Evolutionary conservation across 176 grass and related monocot species (phyloP), one percentile per base, ranked within the genome.

Genomic region (Dactylis glomerata): DNA sequence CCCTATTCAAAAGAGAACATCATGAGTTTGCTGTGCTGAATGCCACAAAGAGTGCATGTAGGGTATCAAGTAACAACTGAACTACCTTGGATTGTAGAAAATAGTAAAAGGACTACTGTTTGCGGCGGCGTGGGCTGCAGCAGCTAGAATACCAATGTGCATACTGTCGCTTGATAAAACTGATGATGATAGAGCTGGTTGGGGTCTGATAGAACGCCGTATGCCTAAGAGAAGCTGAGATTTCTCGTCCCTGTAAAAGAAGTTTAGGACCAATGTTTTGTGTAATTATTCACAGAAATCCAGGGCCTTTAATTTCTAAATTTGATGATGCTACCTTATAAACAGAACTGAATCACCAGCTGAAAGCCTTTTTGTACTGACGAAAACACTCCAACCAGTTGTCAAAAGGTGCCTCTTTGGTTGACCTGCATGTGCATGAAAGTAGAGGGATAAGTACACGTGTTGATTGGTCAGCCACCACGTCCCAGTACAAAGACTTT

Each of bases 141-240:
- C 97, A 89, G 97, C 97, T 42, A 99, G 84, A 80, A 99, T 91
- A 47, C 97, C 97, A 36, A 99, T 99, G 76, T 99, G 97, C 97
- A 99, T 99, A 77, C 93, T 96, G 41, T 99, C 97, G 26, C 97
- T 96, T 40, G 97, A 99, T 71, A 99, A 88, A 83, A 99, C 97
- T 61, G 97, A 99, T 44, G 97, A 99, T 76, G 97, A 99, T 45
- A 99, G 74, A 82, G 91, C 92, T 76, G 91, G 97, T 37, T 99
- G 97, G 58, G 89, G 87, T 86, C 93, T 94, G 78, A 76, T 99
- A 72, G 97, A 83, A 52, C 72, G 87, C 6, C 92, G 89, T 82
- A 94, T 89, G 75, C 93, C 97, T 87, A 99, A 92, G 28, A 96
- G 90, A 92, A 99, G 97, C 84, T 99, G 93, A 83, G 90, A 96